Evolutionary conservation across 495 filamentous ascomycete species (phyloP).

Genomic region (Achaetomiella virescens): DNA sequence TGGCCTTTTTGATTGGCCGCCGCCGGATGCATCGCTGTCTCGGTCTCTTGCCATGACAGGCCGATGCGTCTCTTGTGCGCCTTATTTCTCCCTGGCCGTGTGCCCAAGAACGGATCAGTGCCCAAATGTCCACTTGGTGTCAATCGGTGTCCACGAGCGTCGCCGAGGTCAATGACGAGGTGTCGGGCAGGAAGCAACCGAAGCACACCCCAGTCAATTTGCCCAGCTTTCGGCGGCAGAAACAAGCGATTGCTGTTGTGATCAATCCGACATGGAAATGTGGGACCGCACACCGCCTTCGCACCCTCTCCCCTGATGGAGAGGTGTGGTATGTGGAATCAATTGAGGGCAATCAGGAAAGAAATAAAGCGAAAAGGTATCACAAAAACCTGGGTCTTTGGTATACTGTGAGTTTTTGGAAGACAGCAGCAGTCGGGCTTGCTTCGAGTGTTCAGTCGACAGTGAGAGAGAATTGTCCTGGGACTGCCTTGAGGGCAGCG

Average conservation of each 20-base stretch:
- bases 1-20: constrained; percentile 46
- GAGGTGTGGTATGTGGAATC: too few relatives aligned
- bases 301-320: too few relatives aligned
- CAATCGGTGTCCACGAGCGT: neutral
- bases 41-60: constrained; percentile 27
- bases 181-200: neutral
- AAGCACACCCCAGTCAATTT: neutral
- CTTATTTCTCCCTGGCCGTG: neutral
- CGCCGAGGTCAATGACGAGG: neutral
- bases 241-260: neutral
- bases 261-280: neutral
- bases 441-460: too few relatives aligned
- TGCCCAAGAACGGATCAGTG: neutral
- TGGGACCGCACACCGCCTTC: neutral
- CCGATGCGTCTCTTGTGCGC: neutral
- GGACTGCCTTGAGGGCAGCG: neutral
- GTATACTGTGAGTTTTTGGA: too few relatives aligned
- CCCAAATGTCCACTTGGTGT: neutral
- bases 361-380: too few relatives aligned
- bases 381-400: too few relatives aligned
- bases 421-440: too few relatives aligned
- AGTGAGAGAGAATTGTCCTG: too few relatives aligned
- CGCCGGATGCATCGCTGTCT: constrained; percentile 28
- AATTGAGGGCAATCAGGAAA: too few relatives aligned
- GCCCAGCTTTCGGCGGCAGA: neutral